A percentile compares a stretch with the other conserved stretches of the same genome.
Conservation (phyloP, 2,329 filamentous ascomycete genomes). For the Aspergillus persii region DNA sequence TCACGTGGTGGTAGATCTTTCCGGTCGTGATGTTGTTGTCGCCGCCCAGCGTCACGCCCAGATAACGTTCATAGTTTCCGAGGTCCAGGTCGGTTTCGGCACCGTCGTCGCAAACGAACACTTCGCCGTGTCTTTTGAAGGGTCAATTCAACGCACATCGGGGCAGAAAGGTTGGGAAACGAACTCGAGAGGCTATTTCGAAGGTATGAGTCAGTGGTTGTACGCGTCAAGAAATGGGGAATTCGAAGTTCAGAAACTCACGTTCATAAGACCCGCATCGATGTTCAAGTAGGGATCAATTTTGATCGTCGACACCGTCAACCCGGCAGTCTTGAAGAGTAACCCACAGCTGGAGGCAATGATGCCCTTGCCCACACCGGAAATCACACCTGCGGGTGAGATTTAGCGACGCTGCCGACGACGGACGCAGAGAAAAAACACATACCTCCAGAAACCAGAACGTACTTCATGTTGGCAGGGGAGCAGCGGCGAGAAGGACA, state of each 20-base stretch:
- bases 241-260: slow-evolving; percentile 45
- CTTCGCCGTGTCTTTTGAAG: slow-evolving; percentile 66
- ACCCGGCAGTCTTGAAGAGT: slow-evolving; percentile 29
- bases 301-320: slow-evolving; percentile 32
- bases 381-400: slow-evolving; percentile 42
- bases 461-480: slow-evolving; percentile 68
- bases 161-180: slow-evolving; percentile 1
- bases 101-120: slow-evolving; percentile 82
- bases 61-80: slow-evolving; percentile 77
- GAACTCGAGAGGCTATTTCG: slow-evolving; percentile 14
- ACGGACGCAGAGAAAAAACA: slow-evolving; percentile 10
- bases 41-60: slow-evolving; percentile 74
- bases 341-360: slow-evolving; percentile 55
- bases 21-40: slow-evolving; percentile 98
- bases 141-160: slow-evolving; percentile 8
- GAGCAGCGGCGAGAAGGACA: background rate
- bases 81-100: slow-evolving; percentile 74
- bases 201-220: background rate
- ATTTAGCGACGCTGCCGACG: background rate
- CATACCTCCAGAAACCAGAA: slow-evolving; percentile 74
- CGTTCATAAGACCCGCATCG: slow-evolving; percentile 70
- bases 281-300: slow-evolving; percentile 71
- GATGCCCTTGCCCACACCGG: slow-evolving; percentile 60
- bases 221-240: slow-evolving; percentile 1
- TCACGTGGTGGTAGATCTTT: slow-evolving; percentile 90